phyloP scores from a whole-genome alignment of 2,329 filamentous ascomycete genomes.

The Penicillium sp. region DNA sequence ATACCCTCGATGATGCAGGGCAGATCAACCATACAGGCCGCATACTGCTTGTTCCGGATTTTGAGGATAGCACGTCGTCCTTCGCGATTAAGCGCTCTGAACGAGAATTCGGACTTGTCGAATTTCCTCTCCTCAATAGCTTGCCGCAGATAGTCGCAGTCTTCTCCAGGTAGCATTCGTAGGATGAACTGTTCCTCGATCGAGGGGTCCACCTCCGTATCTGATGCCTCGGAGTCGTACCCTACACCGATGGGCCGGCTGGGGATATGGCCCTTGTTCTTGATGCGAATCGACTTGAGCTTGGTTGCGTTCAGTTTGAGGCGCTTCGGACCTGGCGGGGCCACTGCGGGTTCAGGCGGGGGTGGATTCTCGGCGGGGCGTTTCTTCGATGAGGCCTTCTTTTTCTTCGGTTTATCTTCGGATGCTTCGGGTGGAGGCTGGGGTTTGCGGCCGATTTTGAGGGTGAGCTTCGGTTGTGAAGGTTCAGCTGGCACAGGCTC shows the following conservation, averaged over 20 bases:
- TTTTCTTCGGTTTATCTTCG: constrained; percentile 34
- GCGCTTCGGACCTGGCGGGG: constrained; percentile 37
- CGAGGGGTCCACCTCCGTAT: constrained; percentile 81
- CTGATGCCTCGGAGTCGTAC: constrained; percentile 94
- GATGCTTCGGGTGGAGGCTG: constrained; percentile 7
- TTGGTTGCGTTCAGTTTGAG: constrained; percentile 43
- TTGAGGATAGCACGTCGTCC: constrained; percentile 72
- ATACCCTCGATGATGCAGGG: constrained; percentile 86
- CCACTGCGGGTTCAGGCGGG: constrained; percentile 26
- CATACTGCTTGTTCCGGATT: constrained; percentile 71
- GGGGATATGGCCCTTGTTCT: constrained; percentile 68
- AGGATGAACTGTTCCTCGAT: constrained; percentile 89
- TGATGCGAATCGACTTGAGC: constrained; percentile 57
- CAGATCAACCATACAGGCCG: constrained; percentile 77
- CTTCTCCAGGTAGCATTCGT: constrained; percentile 81
- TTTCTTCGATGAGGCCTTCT: constrained; percentile 42
- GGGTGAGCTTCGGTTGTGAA: constrained; percentile 42
- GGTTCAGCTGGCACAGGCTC: constrained; percentile 26
- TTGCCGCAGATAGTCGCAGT: constrained; percentile 79
- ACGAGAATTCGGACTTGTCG: constrained; percentile 74
- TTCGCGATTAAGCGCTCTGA: constrained; percentile 73
- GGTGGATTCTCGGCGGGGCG: constrained; percentile 35
- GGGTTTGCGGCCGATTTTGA: constrained; percentile 43
- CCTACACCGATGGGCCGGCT: constrained; percentile 77
- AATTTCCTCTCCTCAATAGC: constrained; percentile 77